Evolutionary conservation across 1,139 yeast species (phyloP), one percentile per base, ranked within the genome.

Genomic region (Zygoascus meyerae): DNA sequence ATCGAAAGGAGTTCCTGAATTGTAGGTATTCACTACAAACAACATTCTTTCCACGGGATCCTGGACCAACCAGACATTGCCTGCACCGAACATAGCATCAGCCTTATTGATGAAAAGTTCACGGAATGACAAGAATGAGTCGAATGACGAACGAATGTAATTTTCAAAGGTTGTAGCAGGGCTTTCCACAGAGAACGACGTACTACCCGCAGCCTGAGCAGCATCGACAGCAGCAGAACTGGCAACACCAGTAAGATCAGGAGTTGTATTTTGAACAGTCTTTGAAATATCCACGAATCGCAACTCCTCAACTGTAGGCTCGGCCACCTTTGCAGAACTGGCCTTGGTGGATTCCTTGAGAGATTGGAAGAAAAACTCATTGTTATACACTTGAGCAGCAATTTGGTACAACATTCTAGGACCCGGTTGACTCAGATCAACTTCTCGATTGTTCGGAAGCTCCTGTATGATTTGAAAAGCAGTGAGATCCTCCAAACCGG

Each of bases 351-450:
- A 58, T 34, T 55, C 57, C 39, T 57, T 52, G 26, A 41, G 28
- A 46, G 87, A 71, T 62, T 84, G 79, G 65, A 89, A 82, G 63
- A 86, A 87, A 54, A 92, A 78, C 69, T 94, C 97, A 67, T 92
- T 92, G 65, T 86, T 87, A 69, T 86, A 95, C 2, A 90, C 82
- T 64, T 86, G 95, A 1, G 95, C 83, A 9, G 97, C 97, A 60
- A 75, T 78, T 66, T 86, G 92, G 70, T 82, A 86, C 17, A 83
- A 68, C 48, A 77, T 74, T 31, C 46, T 18, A 5, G 18, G 31
- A 10, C 21, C 45, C n/a, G 35, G 28, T 16, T 34, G 35, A 11
- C 36, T 14, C 18, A 34, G 28, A 17, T 42, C 40, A 30, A 15
- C 38, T 17, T 40, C 28, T 21, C 31, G 16, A 15, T 28, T 31